Base-by-base conservation (phyloP, 1,139 yeast genomes). In the Lodderomyces theae region DNA sequence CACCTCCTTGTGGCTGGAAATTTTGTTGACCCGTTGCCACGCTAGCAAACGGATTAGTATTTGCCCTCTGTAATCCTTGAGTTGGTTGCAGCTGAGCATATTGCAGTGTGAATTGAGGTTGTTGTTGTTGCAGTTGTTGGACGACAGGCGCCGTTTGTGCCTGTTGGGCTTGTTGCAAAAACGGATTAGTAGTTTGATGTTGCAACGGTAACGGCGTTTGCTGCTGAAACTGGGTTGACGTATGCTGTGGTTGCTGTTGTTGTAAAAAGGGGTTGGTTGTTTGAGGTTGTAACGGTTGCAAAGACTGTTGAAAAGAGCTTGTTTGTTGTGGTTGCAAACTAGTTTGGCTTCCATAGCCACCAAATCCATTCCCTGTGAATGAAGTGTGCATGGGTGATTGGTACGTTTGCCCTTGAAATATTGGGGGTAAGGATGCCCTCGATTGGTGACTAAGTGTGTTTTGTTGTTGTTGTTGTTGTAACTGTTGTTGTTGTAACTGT, bases 281-380 rank as follows among this genome's bases (percentile, higher is more conserved):
- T 34, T 45, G 54, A 15, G 42, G 51, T 32, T 45, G 51, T n/a
- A 35, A 29, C 21, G 39, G 33, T 21, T 47, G 49, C 28, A 49
- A 50, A 8, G 23, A 41, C 39, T 54, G 61, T 31, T 54, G 33
- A 41, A 61, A 61, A 13, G 68, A 67, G 43, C 62, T 63, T 3
- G 51, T 50, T 15, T 60, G 63, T 31, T 56, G 53, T 23, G 52
- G 57, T 39, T 54, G 56, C 51, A 51, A 34, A 21, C 28, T 37
- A 6, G 31, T 28, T 39, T 60, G 66, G 25, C 64, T 60, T 5
- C 67, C 66, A 52, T 73, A 74, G 4, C 80, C 80, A 13, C 82
- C 82, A 58, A 77, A 77, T 0, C 84, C 84, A 33, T 70, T 69
- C 9, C 84, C 84, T 12, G 85, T 79, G 48, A 61, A 66, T 2